These are phyloP conservation scores for Blastobotrys illinoisensis DNA, from an alignment of 1,139 yeast genomes.

Conservation along the genomic window DNA sequence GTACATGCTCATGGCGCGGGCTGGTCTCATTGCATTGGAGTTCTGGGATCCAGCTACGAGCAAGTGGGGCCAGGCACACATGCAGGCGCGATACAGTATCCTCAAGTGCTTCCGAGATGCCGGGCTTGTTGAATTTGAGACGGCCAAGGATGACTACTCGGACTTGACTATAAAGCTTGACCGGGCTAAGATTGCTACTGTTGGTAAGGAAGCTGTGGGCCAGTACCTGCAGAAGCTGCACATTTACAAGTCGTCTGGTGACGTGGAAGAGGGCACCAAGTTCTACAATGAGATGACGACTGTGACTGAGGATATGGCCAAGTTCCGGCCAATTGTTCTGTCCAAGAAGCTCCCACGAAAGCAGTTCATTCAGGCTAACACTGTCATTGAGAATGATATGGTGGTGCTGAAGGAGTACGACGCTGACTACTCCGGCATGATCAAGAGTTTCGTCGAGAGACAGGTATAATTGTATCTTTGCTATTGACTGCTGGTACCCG, in stretches of 20 bases:
- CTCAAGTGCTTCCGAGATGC: conserved; percentile 70
- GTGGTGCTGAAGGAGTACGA: conserved; percentile 65
- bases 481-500: too few relatives aligned
- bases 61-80: conserved; percentile 95
- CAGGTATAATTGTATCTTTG: conserved; percentile 33
- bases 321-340: conserved; percentile 62
- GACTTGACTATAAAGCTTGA: conserved; percentile 61
- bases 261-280: conserved; percentile 55
- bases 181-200: conserved; percentile 53
- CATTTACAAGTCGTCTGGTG: conserved; percentile 71
- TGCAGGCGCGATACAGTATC: conserved; percentile 87
- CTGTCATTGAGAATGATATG: conserved; percentile 38
- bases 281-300: conserved; percentile 63
- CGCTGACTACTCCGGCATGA: conserved; percentile 70
- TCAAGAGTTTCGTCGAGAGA: conserved; percentile 70
- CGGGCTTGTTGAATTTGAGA: conserved; percentile 53
- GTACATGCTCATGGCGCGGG: conserved; percentile 78
- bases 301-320: conserved; percentile 58
- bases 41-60: conserved; percentile 76
- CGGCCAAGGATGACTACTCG: conserved; percentile 43
- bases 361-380: conserved; percentile 79
- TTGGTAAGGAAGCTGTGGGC: conserved; percentile 69
- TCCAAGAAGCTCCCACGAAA: conserved; percentile 74
- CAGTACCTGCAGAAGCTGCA: conserved; percentile 69
- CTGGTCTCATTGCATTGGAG: conserved; percentile 76